Percentiles rank a stretch among this genome's conserved stretches.
phyloP scores from a whole-genome alignment of 352 stramenopile genomes.

The Detonula confervacea region DNA sequence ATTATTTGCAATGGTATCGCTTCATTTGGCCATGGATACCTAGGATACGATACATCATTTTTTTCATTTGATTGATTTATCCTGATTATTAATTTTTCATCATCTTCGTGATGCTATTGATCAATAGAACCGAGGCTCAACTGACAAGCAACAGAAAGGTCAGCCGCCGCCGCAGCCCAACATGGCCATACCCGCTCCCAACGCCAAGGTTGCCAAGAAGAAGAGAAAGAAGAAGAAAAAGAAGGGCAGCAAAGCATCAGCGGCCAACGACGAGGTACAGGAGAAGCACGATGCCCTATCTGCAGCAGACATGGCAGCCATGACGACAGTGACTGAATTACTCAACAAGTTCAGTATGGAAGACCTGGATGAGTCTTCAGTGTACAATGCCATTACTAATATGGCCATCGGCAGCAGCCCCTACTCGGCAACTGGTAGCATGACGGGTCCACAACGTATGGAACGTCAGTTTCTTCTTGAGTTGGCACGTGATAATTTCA shows the following conservation, averaged over 20 bases:
- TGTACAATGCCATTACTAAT: background rate
- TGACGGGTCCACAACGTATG: background rate
- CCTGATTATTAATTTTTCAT: background rate
- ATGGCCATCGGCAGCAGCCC: background rate
- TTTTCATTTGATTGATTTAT: background rate
- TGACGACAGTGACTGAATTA: background rate
- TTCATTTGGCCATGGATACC: no score
- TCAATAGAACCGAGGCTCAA: background rate
- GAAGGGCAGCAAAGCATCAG: background rate
- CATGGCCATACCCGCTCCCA: background rate
- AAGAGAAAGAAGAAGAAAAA: conserved; percentile 3
- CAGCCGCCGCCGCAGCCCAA: background rate
- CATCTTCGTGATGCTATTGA: background rate
- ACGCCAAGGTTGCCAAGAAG: background rate
- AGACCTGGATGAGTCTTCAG: background rate
- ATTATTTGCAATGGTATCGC: background rate
- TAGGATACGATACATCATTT: background rate
- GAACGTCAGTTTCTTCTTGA: background rate
- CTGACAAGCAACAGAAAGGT: background rate
- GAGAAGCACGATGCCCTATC: background rate
- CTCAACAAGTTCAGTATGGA: background rate
- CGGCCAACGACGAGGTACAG: no score
- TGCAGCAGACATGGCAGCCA: background rate
- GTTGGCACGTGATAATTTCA: background rate
- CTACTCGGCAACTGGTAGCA: background rate